A percentile compares a stretch with the other conserved stretches of the same genome.
Conservation (phyloP, 441 rosid genomes). For the Melastoma candidum region DNA sequence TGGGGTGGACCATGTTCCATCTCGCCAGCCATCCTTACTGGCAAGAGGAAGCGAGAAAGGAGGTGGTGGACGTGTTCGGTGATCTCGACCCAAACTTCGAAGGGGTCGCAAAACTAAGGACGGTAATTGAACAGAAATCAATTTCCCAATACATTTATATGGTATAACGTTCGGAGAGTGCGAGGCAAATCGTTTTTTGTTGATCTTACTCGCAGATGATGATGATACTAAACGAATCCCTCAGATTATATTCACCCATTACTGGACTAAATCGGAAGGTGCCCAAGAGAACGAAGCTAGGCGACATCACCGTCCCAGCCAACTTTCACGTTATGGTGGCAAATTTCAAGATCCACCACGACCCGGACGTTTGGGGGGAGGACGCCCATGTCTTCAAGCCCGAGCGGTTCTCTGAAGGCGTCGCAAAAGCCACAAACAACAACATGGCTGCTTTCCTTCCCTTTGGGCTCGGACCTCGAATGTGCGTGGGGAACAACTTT, state of each 20-base stretch:
- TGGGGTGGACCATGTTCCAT: neutral
- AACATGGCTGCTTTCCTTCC: conserved; percentile 1
- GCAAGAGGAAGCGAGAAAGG: conserved; percentile 5
- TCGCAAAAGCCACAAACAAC: neutral
- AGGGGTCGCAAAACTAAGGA: neutral
- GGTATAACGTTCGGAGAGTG: neutral
- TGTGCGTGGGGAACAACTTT: neutral
- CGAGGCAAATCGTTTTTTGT: neutral
- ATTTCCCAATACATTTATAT: neutral
- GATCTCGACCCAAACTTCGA: neutral
- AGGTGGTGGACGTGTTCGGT: neutral
- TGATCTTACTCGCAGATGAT: neutral
- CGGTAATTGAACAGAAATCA: neutral
- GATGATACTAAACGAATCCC: neutral
- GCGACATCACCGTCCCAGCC: neutral
- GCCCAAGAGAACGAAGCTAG: neutral
- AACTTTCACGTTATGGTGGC: neutral
- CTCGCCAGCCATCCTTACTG: neutral
- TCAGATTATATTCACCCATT: neutral
- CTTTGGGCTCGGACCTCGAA: neutral
- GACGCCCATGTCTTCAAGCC: no score
- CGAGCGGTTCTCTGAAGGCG: no score
- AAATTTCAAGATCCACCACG: neutral
- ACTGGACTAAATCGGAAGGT: neutral
- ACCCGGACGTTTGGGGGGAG: no score